Evolutionary conservation across 106 monocot species (phyloP), one percentile per base, ranked within the genome.

Genomic region (Narthecium ossifragum): DNA sequence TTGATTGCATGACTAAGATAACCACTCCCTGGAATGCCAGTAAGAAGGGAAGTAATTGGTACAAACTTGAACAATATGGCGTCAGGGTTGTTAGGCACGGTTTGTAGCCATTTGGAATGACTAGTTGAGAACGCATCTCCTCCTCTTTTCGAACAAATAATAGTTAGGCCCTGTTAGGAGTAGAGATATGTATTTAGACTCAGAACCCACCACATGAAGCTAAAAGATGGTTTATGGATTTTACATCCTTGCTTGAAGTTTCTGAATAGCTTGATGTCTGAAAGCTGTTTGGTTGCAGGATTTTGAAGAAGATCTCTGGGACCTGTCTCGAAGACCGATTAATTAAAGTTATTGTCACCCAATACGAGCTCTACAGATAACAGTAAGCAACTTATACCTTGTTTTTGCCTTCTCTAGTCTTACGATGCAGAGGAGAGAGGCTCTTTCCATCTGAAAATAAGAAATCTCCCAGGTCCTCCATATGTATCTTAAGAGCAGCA

Each of bases 1-100:
- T 94, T 90, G 67, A 94, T 90, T 47, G 94, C 94, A 75, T 90
- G 89, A 72, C 94, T 94, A 63, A 94, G 94, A 72, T 90, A 94
- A 37, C 89, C 94, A 69, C 83, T 94, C 26, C 89, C 94, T 34
- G 79, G 83, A 53, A 94, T 58, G 10, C 94, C 94, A 51, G 83
- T 86, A 8, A 94, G 89, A 67, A 94, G 89, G 36, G 94, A 90
- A 26, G 89, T 89, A 39, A 94, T 80, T n/a, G 89, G 94, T 6
- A 94, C 86, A 78, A 90, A 94, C 48, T 94, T 90, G 55, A 94
- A 90, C 22, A 75, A 37, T 34, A 90, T 83, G 26, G 80, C 89
- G 61, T 94, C 94, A 51, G 94, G 94, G 11, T 69, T 64, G 41
- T 13, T 70, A 51, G 77, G 66, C 31, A 94, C 94, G 49, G 83